phyloP scores from a whole-genome alignment of 2,329 filamentous ascomycete species.

The Westerdykella sp. region DNA sequence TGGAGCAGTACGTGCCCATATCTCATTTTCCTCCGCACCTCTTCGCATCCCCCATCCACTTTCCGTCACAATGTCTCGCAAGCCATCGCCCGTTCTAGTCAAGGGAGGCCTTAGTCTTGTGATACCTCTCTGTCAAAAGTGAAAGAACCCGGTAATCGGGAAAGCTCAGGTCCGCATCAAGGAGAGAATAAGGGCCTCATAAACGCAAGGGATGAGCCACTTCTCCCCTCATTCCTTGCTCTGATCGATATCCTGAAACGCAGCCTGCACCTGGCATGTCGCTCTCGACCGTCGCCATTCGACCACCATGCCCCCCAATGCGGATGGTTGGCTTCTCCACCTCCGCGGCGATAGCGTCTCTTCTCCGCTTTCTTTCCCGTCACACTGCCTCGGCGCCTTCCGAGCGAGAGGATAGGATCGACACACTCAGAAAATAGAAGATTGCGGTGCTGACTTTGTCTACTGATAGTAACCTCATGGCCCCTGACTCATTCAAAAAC shows the following conservation, averaged over 20 bases:
- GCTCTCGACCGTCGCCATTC: slow-evolving; percentile 8
- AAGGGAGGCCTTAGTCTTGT: slow-evolving; percentile 23
- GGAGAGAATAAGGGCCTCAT: not conserved
- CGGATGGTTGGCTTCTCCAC: slow-evolving; percentile 7
- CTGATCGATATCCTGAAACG: slow-evolving; percentile 26
- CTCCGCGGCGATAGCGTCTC: slow-evolving; percentile 9
- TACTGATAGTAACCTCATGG: slow-evolving; percentile 73
- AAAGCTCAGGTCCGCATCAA: not conserved
- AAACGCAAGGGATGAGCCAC: slow-evolving; percentile 20
- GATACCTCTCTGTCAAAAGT: slow-evolving; percentile 29
- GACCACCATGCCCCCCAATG: slow-evolving; percentile 8
- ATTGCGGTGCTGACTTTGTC: slow-evolving; percentile 15
- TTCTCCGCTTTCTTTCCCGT: slow-evolving; percentile 15
- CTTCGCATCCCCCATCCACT: slow-evolving; percentile 5
- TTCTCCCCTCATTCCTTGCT: slow-evolving; percentile 15
- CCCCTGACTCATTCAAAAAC: slow-evolving; percentile 89
- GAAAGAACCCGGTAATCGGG: slow-evolving; percentile 22
- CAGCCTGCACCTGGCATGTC: slow-evolving; percentile 19
- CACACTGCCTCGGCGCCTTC: slow-evolving; percentile 20
- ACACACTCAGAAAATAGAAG: not conserved
- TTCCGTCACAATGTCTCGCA: slow-evolving; percentile 2
- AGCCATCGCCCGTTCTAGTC: slow-evolving; percentile 6
- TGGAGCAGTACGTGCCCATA: slow-evolving; percentile 69
- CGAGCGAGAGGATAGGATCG: slow-evolving; percentile 9
- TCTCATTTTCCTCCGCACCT: slow-evolving; percentile 9